Base-by-base conservation (phyloP, 2,329 filamentous ascomycete genomes). In the Emmonsiellopsis sp. region DNA sequence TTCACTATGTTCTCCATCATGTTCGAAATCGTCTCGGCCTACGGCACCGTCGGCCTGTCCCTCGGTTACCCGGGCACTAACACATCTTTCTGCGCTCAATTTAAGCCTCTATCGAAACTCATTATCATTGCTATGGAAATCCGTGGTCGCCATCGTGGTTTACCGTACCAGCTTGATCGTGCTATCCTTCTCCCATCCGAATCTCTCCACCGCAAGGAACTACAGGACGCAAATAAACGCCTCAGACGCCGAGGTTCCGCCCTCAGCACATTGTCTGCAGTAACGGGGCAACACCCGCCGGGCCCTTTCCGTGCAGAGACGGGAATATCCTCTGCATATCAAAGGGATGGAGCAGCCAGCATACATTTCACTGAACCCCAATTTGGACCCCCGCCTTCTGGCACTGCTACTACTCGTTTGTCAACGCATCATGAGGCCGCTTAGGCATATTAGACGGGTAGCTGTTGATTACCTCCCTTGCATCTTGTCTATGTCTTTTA, bases 11-110 rank as follows among this genome's bases (percentile, higher is more conserved):
- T 88, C 65, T 73, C 78, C 6, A 75, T 81, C 6, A 76, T 95
- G 2, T 95, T 95, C 62, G 90, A 95, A 66, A 83, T 94, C 46
- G 83, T 95, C 56, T 92, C 87, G 53, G 90, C 90, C 1, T 95
- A 95, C 64, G 94, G 93, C 57, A 98, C 93, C 1, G 93, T 98
- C 31, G 93, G 93, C 0, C 74, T 98, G 54, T 92, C 86, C 49
- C 78, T 98, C 13, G 93, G 93, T 5, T 95, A 92, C 57, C 77
- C 86, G 0, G 75, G 72, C 17, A 77, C 83, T 67, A 87, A 95
- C 68, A 80, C 89, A 0, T 90, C 87, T 0, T 89, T 98, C 59
- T 90, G 83, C 34, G 85, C 81, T 0, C 82, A 96, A 61, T 96
- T 98, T 68, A 82, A 78, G 10, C 78, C 84, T 0, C 70, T 95